Base-by-base conservation (phyloP, 2,329 filamentous ascomycete species). In the Tympanopsis confertula region DNA sequence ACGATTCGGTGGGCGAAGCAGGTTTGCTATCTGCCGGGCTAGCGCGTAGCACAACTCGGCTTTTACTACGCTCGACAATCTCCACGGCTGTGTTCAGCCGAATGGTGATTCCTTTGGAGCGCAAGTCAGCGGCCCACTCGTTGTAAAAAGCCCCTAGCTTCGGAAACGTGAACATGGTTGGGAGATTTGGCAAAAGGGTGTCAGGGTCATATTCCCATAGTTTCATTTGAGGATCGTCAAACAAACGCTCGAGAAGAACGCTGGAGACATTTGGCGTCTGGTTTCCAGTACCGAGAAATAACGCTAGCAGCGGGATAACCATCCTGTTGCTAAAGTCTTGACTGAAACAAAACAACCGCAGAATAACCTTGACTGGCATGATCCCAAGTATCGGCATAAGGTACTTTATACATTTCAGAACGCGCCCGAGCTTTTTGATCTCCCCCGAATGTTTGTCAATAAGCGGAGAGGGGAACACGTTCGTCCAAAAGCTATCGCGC, bases 201-300 rank as follows among this genome's bases (percentile, higher is more conserved):
- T 71, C 62, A 0, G 61, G 48, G 37, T 76, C 71, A 44, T 74
- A 77, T 19, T 71, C 59, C 72, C 72, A 78, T 5, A 78, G 58
- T 42, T 68, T 69, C 64, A 74, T 71, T 38, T 71, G 71, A 0
- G 70, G 69, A 39, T 73, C 69, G 40, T 73, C 60, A 37, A 74
- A 77, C 0, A 79, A 53, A 4, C 72, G 58, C 49, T 78, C 72
- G 4, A 86, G 62, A 22, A 86, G 76, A 18, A 80, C 78, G 30
- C 69, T 72, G 0, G 81, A 75, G 0, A 86, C 80, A 44, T 84
- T 75, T 0, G 80, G 74, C 0, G 81, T 82, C 47, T 83, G 78
- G 45, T 86, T 86, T 2, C 82, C 80, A 0, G 82, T 86, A 1
- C 82, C 82, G 0, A 86, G 62, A 50, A 87, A 86, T 1, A 86